phyloP scores from a whole-genome alignment of 2,329 filamentous ascomycete genomes.

The Colletotrichum cuscutae region DNA sequence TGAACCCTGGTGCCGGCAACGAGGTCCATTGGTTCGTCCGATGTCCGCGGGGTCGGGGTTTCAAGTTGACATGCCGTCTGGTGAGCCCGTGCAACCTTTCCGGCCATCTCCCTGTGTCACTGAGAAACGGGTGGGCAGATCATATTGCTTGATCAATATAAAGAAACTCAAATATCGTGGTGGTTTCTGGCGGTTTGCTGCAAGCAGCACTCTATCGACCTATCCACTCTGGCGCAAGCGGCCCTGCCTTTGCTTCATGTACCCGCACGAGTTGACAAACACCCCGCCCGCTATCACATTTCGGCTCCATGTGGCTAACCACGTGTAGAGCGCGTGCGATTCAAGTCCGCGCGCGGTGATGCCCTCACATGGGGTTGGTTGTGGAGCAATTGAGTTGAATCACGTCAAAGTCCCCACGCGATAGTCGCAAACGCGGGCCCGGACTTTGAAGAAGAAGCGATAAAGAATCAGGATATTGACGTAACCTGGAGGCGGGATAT shows the following conservation, averaged over 20 bases:
- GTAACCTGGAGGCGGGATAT: background rate
- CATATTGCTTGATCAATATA: slow-evolving; percentile 15
- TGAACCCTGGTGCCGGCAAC: slow-evolving; percentile 21
- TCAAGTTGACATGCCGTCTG: slow-evolving; percentile 18
- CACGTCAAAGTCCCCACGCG: background rate
- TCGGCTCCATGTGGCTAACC: background rate
- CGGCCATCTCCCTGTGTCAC: background rate
- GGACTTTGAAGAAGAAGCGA: background rate
- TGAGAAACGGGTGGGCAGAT: background rate
- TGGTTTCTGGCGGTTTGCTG: background rate
- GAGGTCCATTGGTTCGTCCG: slow-evolving; percentile 28
- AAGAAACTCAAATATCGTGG: slow-evolving; percentile 9
- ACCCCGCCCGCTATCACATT: background rate
- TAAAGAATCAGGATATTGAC: background rate
- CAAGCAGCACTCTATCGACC: background rate
- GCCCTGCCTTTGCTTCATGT: background rate
- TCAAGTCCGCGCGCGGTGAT: slow-evolving; percentile 4
- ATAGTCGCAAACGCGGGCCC: background rate
- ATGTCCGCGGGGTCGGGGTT: slow-evolving; percentile 18
- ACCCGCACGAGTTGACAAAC: background rate
- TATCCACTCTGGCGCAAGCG: slow-evolving; percentile 1
- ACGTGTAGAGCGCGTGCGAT: slow-evolving; percentile 18
- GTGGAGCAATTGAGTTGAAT: background rate
- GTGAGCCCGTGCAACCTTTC: slow-evolving; percentile 13
- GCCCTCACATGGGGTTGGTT: background rate